Percentiles rank a stretch among this genome's conserved stretches.
phyloP scores from a whole-genome alignment of 768 basidiomycete species.

The Lactarius trivialis region DNA sequence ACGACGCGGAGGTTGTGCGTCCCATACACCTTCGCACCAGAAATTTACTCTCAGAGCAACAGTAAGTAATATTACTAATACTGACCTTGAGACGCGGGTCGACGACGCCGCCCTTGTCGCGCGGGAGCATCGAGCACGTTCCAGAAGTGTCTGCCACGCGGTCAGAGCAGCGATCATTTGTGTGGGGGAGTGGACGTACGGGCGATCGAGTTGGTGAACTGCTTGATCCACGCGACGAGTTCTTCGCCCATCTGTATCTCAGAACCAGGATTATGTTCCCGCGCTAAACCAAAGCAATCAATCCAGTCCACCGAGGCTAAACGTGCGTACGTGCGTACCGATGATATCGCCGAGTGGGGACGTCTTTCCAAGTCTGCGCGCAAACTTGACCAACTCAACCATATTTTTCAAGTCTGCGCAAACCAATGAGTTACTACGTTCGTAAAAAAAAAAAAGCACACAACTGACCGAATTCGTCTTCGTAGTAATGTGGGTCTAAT shows the following conservation, averaged over 20 bases:
- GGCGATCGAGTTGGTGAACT: conserved; percentile 9
- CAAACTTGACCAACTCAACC: too few relatives aligned
- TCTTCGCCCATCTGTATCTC: too few relatives aligned
- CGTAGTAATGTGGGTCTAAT: too few relatives aligned
- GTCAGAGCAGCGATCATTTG: background rate
- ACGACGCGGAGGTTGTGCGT: conserved; percentile 51
- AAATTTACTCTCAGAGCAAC: background rate
- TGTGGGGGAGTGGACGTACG: background rate
- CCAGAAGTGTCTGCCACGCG: conserved; percentile 37
- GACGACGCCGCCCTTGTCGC: conserved; percentile 46
- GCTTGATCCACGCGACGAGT: too few relatives aligned
- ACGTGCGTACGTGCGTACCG: conserved; percentile 27
- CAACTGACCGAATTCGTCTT: too few relatives aligned
- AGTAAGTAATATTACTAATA: fast-evolving
- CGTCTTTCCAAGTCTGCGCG: too few relatives aligned
- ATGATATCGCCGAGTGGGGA: too few relatives aligned
- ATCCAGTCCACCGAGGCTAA: conserved; percentile 20
- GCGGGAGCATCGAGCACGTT: conserved; percentile 49
- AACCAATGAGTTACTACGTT: too few relatives aligned
- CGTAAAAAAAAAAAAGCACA: too few relatives aligned
- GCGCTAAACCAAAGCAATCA: too few relatives aligned
- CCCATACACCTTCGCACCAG: conserved; percentile 43
- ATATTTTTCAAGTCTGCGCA: too few relatives aligned
- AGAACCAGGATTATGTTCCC: too few relatives aligned
- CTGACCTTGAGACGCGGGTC: conserved; percentile 39